Percentiles rank a stretch among this genome's conserved stretches.
These are phyloP conservation scores for Coemansia sp. DNA, from an alignment of 192 early-diverging fungal species.

Conservation along the genomic window DNA sequence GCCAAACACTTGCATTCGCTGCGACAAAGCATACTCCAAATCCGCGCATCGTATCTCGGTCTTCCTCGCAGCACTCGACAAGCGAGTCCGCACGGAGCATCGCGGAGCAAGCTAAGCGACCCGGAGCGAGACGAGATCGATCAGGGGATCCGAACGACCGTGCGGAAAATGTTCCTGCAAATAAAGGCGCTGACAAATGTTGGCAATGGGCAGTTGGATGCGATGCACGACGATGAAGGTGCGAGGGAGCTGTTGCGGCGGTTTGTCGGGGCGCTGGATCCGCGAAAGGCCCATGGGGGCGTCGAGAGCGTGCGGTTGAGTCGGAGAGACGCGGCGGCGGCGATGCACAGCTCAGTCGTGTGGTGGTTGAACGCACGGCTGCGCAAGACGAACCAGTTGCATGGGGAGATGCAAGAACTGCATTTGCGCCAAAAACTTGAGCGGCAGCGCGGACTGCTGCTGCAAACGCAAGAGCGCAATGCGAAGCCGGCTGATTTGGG, in stretches of 20 bases:
- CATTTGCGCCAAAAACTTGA: constrained; percentile 66
- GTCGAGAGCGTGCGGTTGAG: constrained; percentile 5
- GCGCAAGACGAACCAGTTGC: constrained; percentile 63
- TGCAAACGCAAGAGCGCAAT: constrained; percentile 15
- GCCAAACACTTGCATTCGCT: constrained; percentile 59
- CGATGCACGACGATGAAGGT: constrained; percentile 20
- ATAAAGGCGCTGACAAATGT: constrained; percentile 60
- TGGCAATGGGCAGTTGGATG: constrained; percentile 48
- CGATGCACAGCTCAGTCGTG: constrained; percentile 66
- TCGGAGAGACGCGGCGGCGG: constrained; percentile 60
- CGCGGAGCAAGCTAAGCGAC: constrained; percentile 52
- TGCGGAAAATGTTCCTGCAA: constrained; percentile 58
- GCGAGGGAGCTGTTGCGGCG: constrained; percentile 44
- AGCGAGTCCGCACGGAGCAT: neutral
- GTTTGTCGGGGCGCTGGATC: constrained; percentile 45
- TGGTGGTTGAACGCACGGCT: constrained; percentile 69
- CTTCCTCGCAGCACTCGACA: constrained; percentile 8
- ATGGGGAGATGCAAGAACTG: constrained; percentile 71
- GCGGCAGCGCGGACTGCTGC: constrained; percentile 56
- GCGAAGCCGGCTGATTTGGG: neutral
- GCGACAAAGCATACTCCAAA: constrained; percentile 52
- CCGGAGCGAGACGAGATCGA: constrained; percentile 70
- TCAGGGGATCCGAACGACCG: constrained; percentile 60
- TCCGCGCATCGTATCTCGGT: constrained; percentile 59
- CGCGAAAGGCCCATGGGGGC: constrained; percentile 25